Percentiles rank a stretch among this genome's conserved stretches.
Evolutionary conservation across 768 basidiomycete species (phyloP).

Genomic region (Russula sp.): DNA sequence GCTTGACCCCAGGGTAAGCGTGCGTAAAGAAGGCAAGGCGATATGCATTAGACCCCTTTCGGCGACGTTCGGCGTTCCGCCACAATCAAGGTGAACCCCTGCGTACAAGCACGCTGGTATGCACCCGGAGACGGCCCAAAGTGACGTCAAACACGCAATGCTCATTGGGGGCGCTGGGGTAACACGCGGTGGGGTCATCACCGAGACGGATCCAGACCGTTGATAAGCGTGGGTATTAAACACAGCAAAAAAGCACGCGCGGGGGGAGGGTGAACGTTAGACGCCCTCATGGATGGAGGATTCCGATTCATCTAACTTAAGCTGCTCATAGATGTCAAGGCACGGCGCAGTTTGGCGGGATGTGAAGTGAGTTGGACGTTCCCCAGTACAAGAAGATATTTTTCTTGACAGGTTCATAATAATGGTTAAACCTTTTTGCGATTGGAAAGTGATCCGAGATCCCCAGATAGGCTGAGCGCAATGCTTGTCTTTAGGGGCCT

Average conservation of each 20-base stretch:
- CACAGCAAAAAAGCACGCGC: background rate
- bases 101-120: background rate
- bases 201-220: background rate
- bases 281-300: background rate
- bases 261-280: background rate
- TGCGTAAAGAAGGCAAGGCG: constrained; percentile 1
- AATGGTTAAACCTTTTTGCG: background rate
- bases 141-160: constrained; percentile 18
- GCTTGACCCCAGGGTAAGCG: constrained; percentile 6
- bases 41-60: constrained; percentile 19
- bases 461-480: constrained; percentile 8
- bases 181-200: background rate
- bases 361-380: background rate
- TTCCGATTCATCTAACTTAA: constrained; percentile 13
- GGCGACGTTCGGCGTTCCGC: constrained; percentile 18
- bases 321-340: constrained; percentile 10
- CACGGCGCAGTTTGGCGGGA: background rate
- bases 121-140: background rate
- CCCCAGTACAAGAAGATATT: background rate
- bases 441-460: constrained; percentile 9
- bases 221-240: background rate
- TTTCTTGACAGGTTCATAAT: background rate
- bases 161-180: background rate
- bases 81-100: background rate
- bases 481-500: background rate